These are phyloP conservation scores for Scheffersomyces lignosus DNA, from an alignment of 805 yeast genomes.

Conservation along the genomic window DNA sequence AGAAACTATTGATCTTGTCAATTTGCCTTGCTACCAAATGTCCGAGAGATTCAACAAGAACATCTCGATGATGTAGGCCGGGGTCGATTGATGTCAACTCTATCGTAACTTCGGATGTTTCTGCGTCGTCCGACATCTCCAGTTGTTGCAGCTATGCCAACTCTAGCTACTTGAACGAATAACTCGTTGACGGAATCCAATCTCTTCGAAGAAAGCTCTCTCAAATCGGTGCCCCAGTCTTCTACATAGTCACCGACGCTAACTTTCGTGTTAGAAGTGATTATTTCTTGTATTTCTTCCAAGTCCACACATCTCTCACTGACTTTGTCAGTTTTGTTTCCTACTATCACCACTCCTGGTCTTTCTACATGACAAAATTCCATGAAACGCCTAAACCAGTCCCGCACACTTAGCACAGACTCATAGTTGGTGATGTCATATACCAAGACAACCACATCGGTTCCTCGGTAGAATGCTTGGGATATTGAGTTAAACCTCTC, in stretches of 20 bases:
- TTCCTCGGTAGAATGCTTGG: constrained; percentile 58
- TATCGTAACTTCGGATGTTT: constrained; percentile 29
- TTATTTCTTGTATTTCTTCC: constrained; percentile 35
- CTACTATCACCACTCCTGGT: constrained; percentile 53
- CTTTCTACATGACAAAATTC: constrained; percentile 46
- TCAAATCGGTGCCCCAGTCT: constrained; percentile 35
- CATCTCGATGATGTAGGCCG: constrained; percentile 12
- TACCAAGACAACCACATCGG: constrained; percentile 54
- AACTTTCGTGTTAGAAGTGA: constrained; percentile 18
- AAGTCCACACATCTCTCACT: constrained; percentile 35
- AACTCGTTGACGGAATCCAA: constrained; percentile 31
- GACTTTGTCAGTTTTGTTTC: constrained; percentile 48
- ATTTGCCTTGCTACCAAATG: no score
- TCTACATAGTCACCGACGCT: constrained; percentile 25
- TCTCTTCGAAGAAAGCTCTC: constrained; percentile 34
- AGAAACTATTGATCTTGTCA: no score
- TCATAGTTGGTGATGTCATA: constrained; percentile 56
- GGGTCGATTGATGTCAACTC: constrained; percentile 23
- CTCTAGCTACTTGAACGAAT: constrained; percentile 36
- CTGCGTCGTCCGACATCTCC: constrained; percentile 7
- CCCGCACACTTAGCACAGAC: constrained; percentile 45
- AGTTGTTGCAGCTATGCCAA: constrained; percentile 25
- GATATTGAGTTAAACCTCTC: constrained; percentile 50
- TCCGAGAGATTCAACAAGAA: constrained; percentile 18
- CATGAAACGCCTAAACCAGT: constrained; percentile 50